Evolutionary conservation across 495 filamentous ascomycete genomes (phyloP).

Genomic region (Xylaria acuta): DNA sequence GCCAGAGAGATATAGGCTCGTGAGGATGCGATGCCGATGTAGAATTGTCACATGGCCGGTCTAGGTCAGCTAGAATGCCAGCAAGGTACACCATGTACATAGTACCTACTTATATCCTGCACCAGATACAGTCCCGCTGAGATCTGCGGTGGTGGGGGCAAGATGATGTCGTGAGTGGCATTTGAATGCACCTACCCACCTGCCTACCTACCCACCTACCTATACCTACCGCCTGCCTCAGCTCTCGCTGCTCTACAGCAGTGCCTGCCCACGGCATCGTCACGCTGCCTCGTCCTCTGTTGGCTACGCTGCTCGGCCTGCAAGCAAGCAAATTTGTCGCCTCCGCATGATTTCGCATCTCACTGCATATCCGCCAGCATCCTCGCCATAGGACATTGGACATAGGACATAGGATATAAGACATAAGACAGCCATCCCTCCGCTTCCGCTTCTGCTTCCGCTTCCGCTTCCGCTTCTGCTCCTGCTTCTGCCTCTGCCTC

Average conservation of each 20-base stretch:
- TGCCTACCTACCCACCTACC: background rate
- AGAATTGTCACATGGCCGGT: background rate
- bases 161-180: constrained; percentile 19
- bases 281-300: background rate
- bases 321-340: background rate
- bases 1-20: too few relatives aligned
- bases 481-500: too few relatives aligned
- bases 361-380: background rate
- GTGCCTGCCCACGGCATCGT: background rate
- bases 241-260: background rate
- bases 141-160: constrained; percentile 9
- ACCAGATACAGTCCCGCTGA: background rate
- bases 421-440: constrained; percentile 6
- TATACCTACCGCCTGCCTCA: background rate
- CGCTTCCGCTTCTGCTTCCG: background rate
- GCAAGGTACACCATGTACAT: background rate
- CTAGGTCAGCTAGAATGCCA: background rate
- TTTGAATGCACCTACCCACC: background rate
- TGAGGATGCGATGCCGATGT: too few relatives aligned
- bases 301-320: background rate
- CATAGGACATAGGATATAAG: background rate
- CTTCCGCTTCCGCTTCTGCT: background rate
- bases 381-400: constrained; percentile 7
- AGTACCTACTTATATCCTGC: background rate
- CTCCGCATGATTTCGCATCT: constrained; percentile 12